Evolutionary conservation across 2,329 filamentous ascomycete species (phyloP), one percentile per base, ranked within the genome.

Genomic region (Fusarium continuum): DNA sequence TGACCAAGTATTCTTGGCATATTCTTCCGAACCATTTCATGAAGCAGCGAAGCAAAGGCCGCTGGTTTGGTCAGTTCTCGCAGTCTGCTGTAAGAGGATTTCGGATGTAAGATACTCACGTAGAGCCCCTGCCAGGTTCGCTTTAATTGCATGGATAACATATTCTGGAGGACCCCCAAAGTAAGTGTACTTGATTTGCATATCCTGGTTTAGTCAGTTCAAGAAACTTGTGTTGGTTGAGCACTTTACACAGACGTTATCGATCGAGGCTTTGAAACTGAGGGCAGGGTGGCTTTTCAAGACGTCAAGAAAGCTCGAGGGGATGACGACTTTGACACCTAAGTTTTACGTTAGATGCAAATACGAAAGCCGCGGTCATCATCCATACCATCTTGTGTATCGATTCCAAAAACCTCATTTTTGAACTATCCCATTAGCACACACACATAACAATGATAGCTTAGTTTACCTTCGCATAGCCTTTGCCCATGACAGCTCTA

Each of bases 131-230:
- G 56, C 55, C 7, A 60, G 7, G 2, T 60, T 60, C 1, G 55
- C 55, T 4, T 60, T 60, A 2, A 60, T 60, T 1, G 56, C 56
- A 1, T 60, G 55, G 0, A 60, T 55, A 0, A 60, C 56, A 14
- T 61, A 60, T 17, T 60, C 55, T 0, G 55, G 40, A 11, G 56
- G 56, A 2, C 56, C 56, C 1, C 56, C 56, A 6, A 60, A 60
- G 6, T 61, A 44, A 2, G 56, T 60, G 10, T 60, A 60, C 11
- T 60, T 52, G 1, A 63, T 62, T 52, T 56, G 58, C 56, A 61
- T 61, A 0, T 61, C 59, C 45, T 62, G 7, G 0, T 0, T 6
- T 2, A 2, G 17, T 60, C n/a, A 56, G 40, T 10, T 4, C 5
- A 2, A 6, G 2, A 3, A 1, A 3, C 10, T 5, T 8, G 3